phyloP scores from a whole-genome alignment of 179 eudicot genomes.

The Carnegiea gigantea region DNA sequence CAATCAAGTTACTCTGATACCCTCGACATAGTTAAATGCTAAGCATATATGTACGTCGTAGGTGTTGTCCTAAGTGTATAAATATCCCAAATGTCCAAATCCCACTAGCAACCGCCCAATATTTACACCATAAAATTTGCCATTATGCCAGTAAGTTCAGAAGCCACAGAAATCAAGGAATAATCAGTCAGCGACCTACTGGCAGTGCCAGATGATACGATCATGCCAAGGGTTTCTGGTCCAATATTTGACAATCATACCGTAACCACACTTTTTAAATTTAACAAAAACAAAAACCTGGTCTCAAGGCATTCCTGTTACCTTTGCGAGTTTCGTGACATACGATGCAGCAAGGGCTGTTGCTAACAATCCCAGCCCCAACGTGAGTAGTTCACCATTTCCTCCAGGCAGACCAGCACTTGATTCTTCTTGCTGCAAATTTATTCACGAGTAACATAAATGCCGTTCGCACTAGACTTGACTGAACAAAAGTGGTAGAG shows the following conservation, averaged over 20 bases:
- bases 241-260: not conserved
- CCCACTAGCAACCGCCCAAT: no score
- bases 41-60: not conserved
- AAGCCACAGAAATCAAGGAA: not conserved
- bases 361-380: constrained; percentile 77
- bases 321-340: constrained; percentile 91
- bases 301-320: constrained; percentile 18
- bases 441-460: not conserved
- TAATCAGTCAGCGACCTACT: no score
- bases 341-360: constrained; percentile 88
- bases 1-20: not conserved
- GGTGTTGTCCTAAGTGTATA: not conserved
- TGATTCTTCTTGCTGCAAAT: constrained; percentile 85
- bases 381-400: constrained; percentile 74
- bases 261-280: no score
- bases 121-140: not conserved
- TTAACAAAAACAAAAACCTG: no score
- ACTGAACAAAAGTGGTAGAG: not conserved
- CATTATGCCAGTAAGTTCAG: not conserved
- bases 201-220: not conserved
- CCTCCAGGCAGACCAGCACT: constrained; percentile 56
- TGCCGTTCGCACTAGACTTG: not conserved
- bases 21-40: not conserved
- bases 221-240: not conserved
- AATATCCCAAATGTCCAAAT: no score